phyloP scores from a whole-genome alignment of 2,329 filamentous ascomycete genomes.

The Calonectria multiphialidica region DNA sequence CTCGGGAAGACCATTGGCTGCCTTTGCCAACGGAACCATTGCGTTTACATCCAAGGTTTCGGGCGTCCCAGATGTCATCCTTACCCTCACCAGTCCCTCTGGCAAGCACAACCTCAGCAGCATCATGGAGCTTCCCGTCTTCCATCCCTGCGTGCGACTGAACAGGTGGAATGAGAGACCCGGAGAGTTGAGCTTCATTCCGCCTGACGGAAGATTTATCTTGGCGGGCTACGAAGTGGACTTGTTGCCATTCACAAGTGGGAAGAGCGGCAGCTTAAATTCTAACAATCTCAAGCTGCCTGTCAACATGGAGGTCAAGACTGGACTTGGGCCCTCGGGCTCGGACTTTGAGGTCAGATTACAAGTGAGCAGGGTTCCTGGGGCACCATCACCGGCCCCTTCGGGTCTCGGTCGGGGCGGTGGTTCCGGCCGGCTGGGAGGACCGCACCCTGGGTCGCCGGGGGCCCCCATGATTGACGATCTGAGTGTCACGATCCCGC shows the following conservation, averaged over 20 bases:
- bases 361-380: constrained; percentile 75
- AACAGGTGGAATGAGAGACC: constrained; percentile 91
- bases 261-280: constrained; percentile 65
- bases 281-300: constrained; percentile 82
- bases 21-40: constrained; percentile 91
- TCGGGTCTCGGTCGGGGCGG: constrained; percentile 56
- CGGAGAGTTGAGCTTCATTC: constrained; percentile 94
- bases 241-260: constrained; percentile 78
- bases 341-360: constrained; percentile 91
- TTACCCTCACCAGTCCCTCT: constrained; percentile 83
- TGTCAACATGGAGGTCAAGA: constrained; percentile 84
- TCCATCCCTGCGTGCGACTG: constrained; percentile 94
- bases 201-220: constrained; percentile 93
- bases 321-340: constrained; percentile 79
- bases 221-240: constrained; percentile 96
- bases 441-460: constrained; percentile 64
- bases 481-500: constrained; percentile 80
- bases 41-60: constrained; percentile 96
- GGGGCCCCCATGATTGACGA: constrained; percentile 78
- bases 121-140: constrained; percentile 89
- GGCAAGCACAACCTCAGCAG: constrained; percentile 81
- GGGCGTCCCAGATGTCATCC: constrained; percentile 88
- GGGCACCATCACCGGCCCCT: constrained; percentile 50
- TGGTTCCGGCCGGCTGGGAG: constrained; percentile 55
- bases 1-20: constrained; percentile 87